A percentile compares a stretch with the other conserved stretches of the same genome.
phyloP scores from a whole-genome alignment of 176 grass and related monocot genomes.

The Zoysia japonica region DNA sequence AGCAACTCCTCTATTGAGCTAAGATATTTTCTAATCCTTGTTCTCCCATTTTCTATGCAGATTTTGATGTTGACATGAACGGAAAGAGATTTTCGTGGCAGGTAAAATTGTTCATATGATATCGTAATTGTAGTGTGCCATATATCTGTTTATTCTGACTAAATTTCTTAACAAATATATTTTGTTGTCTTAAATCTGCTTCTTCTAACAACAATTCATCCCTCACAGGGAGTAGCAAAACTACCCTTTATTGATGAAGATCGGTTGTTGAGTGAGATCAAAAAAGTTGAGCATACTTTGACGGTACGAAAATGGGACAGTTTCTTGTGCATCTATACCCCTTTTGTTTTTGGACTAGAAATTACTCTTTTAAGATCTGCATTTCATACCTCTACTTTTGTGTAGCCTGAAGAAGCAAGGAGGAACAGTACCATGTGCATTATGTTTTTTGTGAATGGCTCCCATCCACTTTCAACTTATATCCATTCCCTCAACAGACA shows the following conservation, averaged over 20 bases:
- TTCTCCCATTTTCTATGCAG: slow-evolving; percentile 43
- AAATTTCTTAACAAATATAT: slow-evolving; percentile 26
- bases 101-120: slow-evolving; percentile 46
- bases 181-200: slow-evolving; percentile 17
- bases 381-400: slow-evolving; percentile 33
- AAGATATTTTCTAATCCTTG: not conserved
- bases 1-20: slow-evolving; percentile 23
- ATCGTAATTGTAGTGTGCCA: slow-evolving; percentile 19
- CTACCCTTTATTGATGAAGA: slow-evolving; percentile 93
- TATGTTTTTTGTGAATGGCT: slow-evolving; percentile 96
- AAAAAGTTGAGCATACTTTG: slow-evolving; percentile 91
- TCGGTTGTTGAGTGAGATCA: slow-evolving; percentile 81
- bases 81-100: slow-evolving; percentile 98
- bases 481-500: slow-evolving; percentile 87
- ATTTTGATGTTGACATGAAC: slow-evolving; percentile 99
- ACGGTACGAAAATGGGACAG: slow-evolving; percentile 54
- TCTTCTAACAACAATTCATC: slow-evolving; percentile 36
- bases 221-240: slow-evolving; percentile 87
- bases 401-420: slow-evolving; percentile 89
- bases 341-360: slow-evolving; percentile 1
- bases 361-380: slow-evolving; percentile 24
- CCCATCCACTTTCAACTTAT: slow-evolving; percentile 87
- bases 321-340: slow-evolving; percentile 25
- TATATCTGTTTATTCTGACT: slow-evolving; percentile 20
- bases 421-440: slow-evolving; percentile 88